phyloP scores from a whole-genome alignment of 345 rosid genomes.

The Murraya paniculata region DNA sequence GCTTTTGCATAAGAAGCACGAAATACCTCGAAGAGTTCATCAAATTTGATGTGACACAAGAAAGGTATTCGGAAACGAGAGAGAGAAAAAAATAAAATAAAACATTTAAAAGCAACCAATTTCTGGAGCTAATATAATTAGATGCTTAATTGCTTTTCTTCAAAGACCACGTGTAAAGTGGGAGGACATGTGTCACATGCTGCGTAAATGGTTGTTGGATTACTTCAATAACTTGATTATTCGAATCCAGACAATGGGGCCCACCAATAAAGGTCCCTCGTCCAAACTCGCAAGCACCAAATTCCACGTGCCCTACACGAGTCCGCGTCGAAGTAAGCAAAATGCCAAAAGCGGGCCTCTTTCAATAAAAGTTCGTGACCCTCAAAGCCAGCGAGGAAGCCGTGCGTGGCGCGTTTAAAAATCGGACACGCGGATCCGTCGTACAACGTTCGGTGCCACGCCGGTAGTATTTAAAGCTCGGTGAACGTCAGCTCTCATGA shows the following conservation, averaged over 20 bases:
- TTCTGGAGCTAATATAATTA: not conserved
- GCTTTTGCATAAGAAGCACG: not conserved
- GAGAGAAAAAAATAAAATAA: no score
- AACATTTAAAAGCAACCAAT: not conserved
- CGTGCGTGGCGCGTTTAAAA: not conserved
- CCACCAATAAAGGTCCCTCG: not conserved
- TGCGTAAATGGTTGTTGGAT: constrained; percentile 4
- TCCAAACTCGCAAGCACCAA: not conserved
- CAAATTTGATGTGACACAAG: not conserved
- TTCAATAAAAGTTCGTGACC: not conserved
- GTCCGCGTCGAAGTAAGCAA: constrained; percentile 12
- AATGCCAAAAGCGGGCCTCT: not conserved
- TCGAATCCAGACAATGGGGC: constrained; percentile 5
- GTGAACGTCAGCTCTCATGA: not conserved
- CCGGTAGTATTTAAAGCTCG: not conserved
- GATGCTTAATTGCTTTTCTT: not conserved
- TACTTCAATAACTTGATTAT: constrained; percentile 3
- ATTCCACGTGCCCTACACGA: constrained; percentile 21
- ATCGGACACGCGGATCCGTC: not conserved
- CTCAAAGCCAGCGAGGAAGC: not conserved
- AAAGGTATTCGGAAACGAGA: no score
- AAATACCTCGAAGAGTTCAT: not conserved
- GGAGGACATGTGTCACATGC: constrained; percentile 19
- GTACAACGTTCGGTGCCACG: not conserved
- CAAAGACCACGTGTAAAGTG: constrained; percentile 6